These are phyloP conservation scores for Pugionium dolabratum DNA, from an alignment of 345 rosid genomes.

Conservation along the genomic window DNA sequence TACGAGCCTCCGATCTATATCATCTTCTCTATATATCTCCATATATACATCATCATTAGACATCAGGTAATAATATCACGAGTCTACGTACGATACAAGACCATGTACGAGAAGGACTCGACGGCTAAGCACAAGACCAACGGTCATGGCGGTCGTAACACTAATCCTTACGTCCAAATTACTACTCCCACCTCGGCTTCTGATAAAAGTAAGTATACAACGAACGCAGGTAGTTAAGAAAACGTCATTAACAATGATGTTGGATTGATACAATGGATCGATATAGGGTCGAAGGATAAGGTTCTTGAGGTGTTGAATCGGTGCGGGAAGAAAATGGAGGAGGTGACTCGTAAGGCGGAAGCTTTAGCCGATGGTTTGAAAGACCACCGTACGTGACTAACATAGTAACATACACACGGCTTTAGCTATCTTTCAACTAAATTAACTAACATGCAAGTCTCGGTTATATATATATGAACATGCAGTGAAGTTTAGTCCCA, in stretches of 20 bases:
- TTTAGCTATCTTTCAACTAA: too few species aligned
- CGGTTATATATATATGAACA: neutral
- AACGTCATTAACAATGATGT: neutral
- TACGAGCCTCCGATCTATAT: slow-evolving; percentile 26
- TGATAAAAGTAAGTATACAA: slow-evolving; percentile 24
- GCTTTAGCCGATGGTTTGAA: slow-evolving; percentile 55
- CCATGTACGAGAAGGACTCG: slow-evolving; percentile 6
- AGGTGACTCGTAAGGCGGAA: slow-evolving; percentile 61
- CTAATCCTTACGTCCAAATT: slow-evolving; percentile 50
- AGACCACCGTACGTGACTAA: slow-evolving; percentile 54
- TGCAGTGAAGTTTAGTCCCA: slow-evolving; percentile 68
- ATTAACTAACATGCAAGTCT: too few species aligned
- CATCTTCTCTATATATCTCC: neutral
- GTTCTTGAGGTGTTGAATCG: slow-evolving; percentile 54
- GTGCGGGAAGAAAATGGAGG: slow-evolving; percentile 63
- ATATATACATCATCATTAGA: neutral
- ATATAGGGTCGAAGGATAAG: slow-evolving; percentile 58
- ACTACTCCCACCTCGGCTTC: slow-evolving; percentile 44
- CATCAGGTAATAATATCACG: slow-evolving; percentile 20
- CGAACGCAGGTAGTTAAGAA: too few species aligned
- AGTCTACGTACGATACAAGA: slow-evolving; percentile 12
- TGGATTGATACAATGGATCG: neutral
- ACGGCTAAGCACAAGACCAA: slow-evolving; percentile 26
- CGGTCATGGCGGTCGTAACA: slow-evolving; percentile 21
- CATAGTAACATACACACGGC: neutral